Base-by-base conservation (phyloP, 768 basidiomycete genomes). In the Pleurotus sapidus region DNA sequence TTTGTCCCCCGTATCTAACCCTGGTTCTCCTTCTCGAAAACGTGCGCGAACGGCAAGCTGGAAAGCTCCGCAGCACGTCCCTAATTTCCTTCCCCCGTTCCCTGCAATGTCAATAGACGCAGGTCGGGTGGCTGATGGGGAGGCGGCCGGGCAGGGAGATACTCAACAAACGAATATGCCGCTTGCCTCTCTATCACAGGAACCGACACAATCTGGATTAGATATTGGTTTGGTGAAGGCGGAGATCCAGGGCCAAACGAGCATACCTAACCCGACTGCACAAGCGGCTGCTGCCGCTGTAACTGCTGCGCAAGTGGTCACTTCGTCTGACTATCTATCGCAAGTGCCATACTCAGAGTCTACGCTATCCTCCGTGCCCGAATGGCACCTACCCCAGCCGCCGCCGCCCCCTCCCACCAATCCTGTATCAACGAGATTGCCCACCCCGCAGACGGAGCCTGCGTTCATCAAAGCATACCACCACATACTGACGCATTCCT, bases 341-440 rank as follows among this genome's bases (percentile, higher is more conserved):
- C 83, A 84, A 64, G 81, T 91, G 1, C 88, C 90, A 3, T 93
- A 93, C 64, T 80, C 79, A 1, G 83, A 87, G 61, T 93, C 91
- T 0, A 78, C 87, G 3, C 81, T 93, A 20, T 79, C 88, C 3
- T 73, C 77, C 5, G 75, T 81, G 5, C 78, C 88, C 15, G 80
- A 87, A 64, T 86, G 88, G 84, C 89, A 91, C 66, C 74, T 92
- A 0, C 89, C 87, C 2, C 63, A 81, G 2, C 65, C 68, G 5
- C 56, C 65, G 0, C 59, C 64, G 1, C 57, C 62, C 18, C 62
- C 65, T 3, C 42, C 56, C 23, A 46, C 27, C 25, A 14, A 39
- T 3, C 34, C 50, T 14, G 23, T 54, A 6, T 55, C 53, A 24
- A 63, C 63, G 37, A 77, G 74, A 4, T 66, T 76, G 5, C 68